These are phyloP conservation scores for Gillenia trifoliata DNA, from an alignment of 306 rosid species.

Conservation along the genomic window DNA sequence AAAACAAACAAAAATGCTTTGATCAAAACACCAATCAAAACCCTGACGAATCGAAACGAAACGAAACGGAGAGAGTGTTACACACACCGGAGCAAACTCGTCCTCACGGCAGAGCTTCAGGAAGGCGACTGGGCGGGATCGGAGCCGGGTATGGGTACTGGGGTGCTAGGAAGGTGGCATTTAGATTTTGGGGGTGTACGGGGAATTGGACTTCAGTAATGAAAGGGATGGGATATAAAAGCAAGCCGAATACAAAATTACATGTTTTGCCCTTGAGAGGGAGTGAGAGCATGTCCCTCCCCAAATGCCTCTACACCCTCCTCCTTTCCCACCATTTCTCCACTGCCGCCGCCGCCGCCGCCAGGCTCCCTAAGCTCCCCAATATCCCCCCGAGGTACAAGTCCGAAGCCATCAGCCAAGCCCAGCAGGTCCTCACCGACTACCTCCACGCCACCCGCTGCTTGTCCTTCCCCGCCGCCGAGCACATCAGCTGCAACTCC, in stretches of 20 bases:
- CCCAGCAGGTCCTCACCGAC: slow-evolving; percentile 52
- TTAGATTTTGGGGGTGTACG: slow-evolving; percentile 27
- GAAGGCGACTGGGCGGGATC: slow-evolving; percentile 24
- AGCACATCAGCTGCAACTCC: slow-evolving; percentile 55
- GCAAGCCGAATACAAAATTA: no score
- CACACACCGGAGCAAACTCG: slow-evolving; percentile 47
- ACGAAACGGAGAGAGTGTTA: background rate
- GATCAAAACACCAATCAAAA: background rate
- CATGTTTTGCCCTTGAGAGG: no score
- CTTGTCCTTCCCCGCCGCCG: slow-evolving; percentile 62
- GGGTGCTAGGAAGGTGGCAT: slow-evolving; percentile 9
- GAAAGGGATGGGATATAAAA: no score
- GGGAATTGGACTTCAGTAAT: slow-evolving; percentile 37
- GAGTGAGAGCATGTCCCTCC: slow-evolving; percentile 13
- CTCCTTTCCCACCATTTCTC: slow-evolving; percentile 38
- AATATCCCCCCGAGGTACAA: slow-evolving; percentile 41
- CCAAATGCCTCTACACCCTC: slow-evolving; percentile 3
- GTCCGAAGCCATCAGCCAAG: slow-evolving; percentile 34
- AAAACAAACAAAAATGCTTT: background rate
- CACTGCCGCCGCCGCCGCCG: background rate
- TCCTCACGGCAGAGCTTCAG: slow-evolving; percentile 83
- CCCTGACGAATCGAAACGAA: slow-evolving; percentile 1
- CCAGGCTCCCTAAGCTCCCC: slow-evolving; percentile 20
- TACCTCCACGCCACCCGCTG: slow-evolving; percentile 65
- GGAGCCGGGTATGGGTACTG: slow-evolving; percentile 23